Evolutionary conservation across 176 grass and related monocot genomes (phyloP).

Genomic region (Melocanna baccifera): DNA sequence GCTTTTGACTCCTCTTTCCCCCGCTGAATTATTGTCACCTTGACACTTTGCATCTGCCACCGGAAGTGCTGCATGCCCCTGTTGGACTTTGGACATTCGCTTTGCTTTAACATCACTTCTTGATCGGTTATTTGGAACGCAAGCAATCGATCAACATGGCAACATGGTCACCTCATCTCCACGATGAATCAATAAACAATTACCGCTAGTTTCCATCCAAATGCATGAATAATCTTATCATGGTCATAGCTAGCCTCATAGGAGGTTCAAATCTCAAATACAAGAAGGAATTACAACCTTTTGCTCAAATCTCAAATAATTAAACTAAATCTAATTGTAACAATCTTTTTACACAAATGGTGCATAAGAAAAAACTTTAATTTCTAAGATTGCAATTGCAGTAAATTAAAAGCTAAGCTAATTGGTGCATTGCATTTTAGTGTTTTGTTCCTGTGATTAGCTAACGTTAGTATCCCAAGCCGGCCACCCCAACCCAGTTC

Average conservation of each 20-base stretch:
- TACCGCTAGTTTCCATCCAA: background rate
- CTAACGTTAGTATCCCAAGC: too few species aligned
- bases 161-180: background rate
- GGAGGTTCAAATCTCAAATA: too few species aligned
- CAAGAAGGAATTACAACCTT: too few species aligned
- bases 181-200: background rate
- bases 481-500: too few species aligned
- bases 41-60: conserved; percentile 18
- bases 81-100: conserved; percentile 33
- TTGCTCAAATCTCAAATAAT: too few species aligned
- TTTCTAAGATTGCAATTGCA: too few species aligned
- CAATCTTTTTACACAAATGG: too few species aligned
- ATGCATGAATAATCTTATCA: background rate
- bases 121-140: conserved; percentile 33
- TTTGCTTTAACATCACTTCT: conserved; percentile 57
- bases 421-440: too few species aligned
- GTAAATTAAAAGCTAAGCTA: too few species aligned
- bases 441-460: too few species aligned
- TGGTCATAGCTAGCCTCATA: background rate
- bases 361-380: too few species aligned
- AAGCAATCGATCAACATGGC: conserved; percentile 28
- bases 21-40: conserved; percentile 34
- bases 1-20: conserved; percentile 29
- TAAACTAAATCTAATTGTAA: too few species aligned
- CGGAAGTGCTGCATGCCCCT: conserved; percentile 4